Base-by-base conservation (phyloP, 1,139 yeast genomes). In the Dujonia santamariae region DNA sequence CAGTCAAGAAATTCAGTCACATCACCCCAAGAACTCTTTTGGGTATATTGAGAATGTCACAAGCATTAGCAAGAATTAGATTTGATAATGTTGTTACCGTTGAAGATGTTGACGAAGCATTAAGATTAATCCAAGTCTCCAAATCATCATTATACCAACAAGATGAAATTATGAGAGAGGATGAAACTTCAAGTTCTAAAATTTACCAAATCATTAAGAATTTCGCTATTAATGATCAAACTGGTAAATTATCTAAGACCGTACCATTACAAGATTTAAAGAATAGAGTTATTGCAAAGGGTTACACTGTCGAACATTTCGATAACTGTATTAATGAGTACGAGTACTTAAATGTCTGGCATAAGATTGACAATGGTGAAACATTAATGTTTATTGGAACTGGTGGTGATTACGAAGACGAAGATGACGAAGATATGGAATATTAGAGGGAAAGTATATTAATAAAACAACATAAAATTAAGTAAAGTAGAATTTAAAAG, bases 61-160 rank as follows among this genome's bases (percentile, higher is more conserved):
- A 92, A 61, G 98, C 97, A 0, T 72, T 85, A 43, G 97, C 98
- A 0, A 77, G 97, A 51, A 70, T 94, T 42, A 75, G 97, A 51
- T 86, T 92, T 56, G 80, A 82, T 39, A 72, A 82, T 42, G 63
- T 56, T 12, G 98, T 94, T 7, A 72, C 71, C 19, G 63, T 71
- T 34, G 85, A 76, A 41, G 98, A 94, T 59, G 97, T 94, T 25
- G 97, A 94, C 53, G 99, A 94, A 63, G 96, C 98, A 0, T 68
- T 94, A 50, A 75, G 98, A 51, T 72, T 94, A 47, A 70, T 84
- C 40, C 83, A 83, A 47, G 96, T 86, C 14, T 87, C 96, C 18
- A 86, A 90, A 59, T 80, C 86, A 36, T 84, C 96, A 12, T 72
- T 92, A 48, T 73, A 74, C 46, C 67, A 72, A 26, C 80, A 78